phyloP scores from a whole-genome alignment of 176 grass and related monocot species.

The Rhynchospora pubera region DNA sequence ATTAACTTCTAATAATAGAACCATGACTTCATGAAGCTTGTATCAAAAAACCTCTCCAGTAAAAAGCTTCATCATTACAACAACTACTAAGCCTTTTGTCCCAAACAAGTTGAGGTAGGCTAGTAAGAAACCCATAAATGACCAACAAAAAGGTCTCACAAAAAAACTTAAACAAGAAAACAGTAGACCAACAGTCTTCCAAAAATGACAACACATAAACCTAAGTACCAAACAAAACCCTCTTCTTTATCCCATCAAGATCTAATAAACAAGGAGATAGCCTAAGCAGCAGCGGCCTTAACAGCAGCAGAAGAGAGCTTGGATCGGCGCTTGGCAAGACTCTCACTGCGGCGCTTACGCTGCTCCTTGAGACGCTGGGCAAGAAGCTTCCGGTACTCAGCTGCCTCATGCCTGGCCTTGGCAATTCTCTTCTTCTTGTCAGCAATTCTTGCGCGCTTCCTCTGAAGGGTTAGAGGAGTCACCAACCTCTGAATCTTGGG shows the following conservation, averaged over 20 bases:
- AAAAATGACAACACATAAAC: neutral
- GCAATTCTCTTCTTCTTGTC: slow-evolving; percentile 95
- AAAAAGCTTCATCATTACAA: neutral
- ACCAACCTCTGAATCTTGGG: slow-evolving; percentile 96
- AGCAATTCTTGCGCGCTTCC: slow-evolving; percentile 78
- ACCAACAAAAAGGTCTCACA: neutral
- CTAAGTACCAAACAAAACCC: neutral
- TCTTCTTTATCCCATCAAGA: neutral
- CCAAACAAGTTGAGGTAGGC: too few relatives aligned
- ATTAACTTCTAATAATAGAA: neutral
- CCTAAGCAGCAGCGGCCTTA: slow-evolving; percentile 29
- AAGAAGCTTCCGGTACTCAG: slow-evolving; percentile 90
- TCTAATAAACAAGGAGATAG: neutral
- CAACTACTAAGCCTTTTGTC: too few relatives aligned
- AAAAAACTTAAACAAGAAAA: neutral
- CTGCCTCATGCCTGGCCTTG: slow-evolving; percentile 82
- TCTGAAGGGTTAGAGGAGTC: slow-evolving; percentile 78
- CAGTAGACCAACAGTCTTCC: neutral
- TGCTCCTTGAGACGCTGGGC: slow-evolving; percentile 86
- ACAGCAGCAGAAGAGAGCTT: slow-evolving; percentile 53
- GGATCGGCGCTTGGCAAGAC: slow-evolving; percentile 84
- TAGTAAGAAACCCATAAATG: too few relatives aligned
- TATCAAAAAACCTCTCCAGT: neutral
- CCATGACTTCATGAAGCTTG: neutral
- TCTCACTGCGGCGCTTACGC: slow-evolving; percentile 69